Conservation (phyloP, 495 filamentous ascomycete species). For the Penicillium cosmopolitanum region DNA sequence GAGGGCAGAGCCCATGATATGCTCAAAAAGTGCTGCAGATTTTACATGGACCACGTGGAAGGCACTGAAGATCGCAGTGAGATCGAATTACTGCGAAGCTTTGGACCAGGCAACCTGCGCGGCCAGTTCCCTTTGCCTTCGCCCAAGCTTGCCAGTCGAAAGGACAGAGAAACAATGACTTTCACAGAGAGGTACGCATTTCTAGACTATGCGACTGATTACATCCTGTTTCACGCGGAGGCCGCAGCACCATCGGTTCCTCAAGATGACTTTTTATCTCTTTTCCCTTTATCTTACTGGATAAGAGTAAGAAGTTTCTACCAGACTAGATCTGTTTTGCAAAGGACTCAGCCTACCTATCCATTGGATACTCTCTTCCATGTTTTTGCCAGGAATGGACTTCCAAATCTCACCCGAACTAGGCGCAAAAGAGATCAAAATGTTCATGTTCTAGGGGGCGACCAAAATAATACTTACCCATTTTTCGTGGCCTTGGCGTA, state of each 20-base stretch:
- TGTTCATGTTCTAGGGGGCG: conserved; percentile 34
- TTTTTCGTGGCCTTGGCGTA: conserved; percentile 48
- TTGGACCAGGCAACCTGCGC: no score
- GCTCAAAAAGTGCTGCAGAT: conserved; percentile 40
- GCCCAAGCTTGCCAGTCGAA: background rate
- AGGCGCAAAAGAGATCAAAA: conserved; percentile 20
- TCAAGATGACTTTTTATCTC: conserved; percentile 42
- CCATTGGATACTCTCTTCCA: conserved; percentile 43
- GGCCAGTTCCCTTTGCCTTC: no score
- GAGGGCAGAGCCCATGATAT: conserved; percentile 35
- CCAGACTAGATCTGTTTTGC: no score
- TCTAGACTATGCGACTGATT: conserved; percentile 46
- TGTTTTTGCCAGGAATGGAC: conserved; percentile 48
- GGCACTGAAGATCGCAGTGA: no score
- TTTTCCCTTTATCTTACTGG: conserved; percentile 40
- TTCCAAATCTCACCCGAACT: conserved; percentile 41
- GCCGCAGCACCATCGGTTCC: conserved; percentile 33
- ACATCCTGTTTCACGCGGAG: conserved; percentile 51
- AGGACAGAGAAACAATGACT: background rate
- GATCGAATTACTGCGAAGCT: no score
- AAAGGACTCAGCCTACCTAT: no score
- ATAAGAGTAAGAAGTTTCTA: background rate
- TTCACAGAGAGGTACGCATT: conserved; percentile 40
- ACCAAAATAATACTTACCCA: conserved; percentile 33
- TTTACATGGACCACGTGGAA: conserved; percentile 23